Conservation (phyloP, 371 early-diverging fungal genomes). For the Lichtheimia corymbifera region DNA sequence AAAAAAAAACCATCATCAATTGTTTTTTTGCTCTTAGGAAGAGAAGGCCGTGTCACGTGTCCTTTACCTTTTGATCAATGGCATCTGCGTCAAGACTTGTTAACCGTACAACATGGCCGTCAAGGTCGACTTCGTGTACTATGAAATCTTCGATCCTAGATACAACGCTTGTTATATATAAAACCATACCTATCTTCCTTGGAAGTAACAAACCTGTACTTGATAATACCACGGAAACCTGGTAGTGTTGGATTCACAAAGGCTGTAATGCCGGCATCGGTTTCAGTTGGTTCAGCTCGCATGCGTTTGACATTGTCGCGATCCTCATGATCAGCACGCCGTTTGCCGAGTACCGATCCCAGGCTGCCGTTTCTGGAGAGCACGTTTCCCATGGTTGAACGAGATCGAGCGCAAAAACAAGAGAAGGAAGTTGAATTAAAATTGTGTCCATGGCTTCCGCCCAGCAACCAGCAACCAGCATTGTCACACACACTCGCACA, state of each 20-base stretch:
- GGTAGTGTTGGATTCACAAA: constrained; percentile 64
- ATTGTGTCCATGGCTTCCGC: too few species aligned
- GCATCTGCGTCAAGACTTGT: constrained; percentile 43
- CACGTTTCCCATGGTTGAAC: constrained; percentile 9
- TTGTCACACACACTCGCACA: too few species aligned
- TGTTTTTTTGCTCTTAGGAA: too few species aligned
- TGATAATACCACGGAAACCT: constrained; percentile 76
- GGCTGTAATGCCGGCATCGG: constrained; percentile 76
- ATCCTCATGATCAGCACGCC: not conserved
- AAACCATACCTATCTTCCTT: not conserved
- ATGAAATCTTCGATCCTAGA: constrained; percentile 72
- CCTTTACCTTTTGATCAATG: constrained; percentile 20
- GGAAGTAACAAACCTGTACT: constrained; percentile 59
- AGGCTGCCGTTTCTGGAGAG: not conserved
- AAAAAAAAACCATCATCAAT: too few species aligned
- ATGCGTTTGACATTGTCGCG: constrained; percentile 11
- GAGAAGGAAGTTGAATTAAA: too few species aligned
- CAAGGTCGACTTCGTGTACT: constrained; percentile 89
- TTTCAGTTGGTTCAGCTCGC: constrained; percentile 44
- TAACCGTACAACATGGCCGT: constrained; percentile 74
- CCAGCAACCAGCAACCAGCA: too few species aligned
- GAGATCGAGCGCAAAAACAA: not conserved
- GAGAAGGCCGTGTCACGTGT: not conserved
- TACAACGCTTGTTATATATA: too few species aligned
- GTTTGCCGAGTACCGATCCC: not conserved